Base-by-base conservation (phyloP, 768 basidiomycete genomes). In the Pisolithus marmoratus region DNA sequence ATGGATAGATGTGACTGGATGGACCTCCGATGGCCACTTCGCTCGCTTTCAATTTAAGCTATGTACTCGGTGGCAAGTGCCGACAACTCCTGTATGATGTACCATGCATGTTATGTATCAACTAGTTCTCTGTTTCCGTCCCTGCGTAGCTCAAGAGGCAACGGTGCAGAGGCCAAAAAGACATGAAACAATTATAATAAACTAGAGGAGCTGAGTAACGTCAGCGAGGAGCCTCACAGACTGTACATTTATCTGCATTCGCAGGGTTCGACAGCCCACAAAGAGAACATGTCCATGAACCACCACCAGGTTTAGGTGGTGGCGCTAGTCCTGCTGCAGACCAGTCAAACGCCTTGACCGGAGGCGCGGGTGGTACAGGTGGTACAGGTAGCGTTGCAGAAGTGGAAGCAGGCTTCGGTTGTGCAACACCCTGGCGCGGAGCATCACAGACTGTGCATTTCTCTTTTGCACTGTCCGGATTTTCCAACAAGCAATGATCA, bases 391-490 rank as follows among this genome's bases (percentile, higher is more conserved):
- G 17, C 3, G 31, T 14, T 34, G 19, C 46, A 20, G n/a, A 9
- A 24, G 54, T 40, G 24, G 58, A 46, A 59, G 14, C 24, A 26
- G 24, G 43, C 24, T 45, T 45, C 5, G 24, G n/a, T 26, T 23
- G 43, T 7, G 43, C 26, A 45, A n/a, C 11, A 27, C 49, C 59
- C 34, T 57, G 66, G 38, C 67, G 66, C 0, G 70, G 72, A 1
- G 70, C 56, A 23, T 77, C 77, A 50, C 78, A 80, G 9, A 76
- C 51, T 4, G 63, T 66, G 55, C 79, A 80, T 54, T 79, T 77
- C 29, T 73, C 72, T 45, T 57, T 66, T 15, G 66, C 73, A 22
- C 57, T 60, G 3, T 58, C 67, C 4, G 72, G 62, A 50, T 74
- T 79, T 46, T 61, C 59, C 34, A 75, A 58, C 62, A 67, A 70